Evolutionary conservation across 306 rosid genomes (phyloP), one percentile per base, ranked within the genome.

Genomic region (Castanea mollissima): DNA sequence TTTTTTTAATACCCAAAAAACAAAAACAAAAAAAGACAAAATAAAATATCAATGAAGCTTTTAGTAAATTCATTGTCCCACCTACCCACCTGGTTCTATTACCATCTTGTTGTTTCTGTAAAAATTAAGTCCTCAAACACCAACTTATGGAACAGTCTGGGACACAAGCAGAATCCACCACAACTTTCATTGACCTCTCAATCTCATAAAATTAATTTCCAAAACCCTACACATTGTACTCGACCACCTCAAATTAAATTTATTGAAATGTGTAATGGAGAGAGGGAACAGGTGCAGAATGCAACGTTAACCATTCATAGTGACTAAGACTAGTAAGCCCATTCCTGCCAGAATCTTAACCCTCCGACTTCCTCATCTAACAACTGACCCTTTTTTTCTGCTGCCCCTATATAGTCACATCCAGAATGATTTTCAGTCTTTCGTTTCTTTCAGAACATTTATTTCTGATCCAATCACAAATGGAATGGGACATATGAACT

Each of bases 181-280:
- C 72, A 67, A 3, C 4, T 49, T 12, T 49, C 54, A 49, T 12
- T 49, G 4, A 49, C 54, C 16, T 49, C 54, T 49, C 54, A 12
- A 12, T 49, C 16, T 49, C 54, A 49, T 49, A 32, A 3, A 67
- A 18, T 64, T 71, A 79, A 79, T 58, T 68, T 76, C 76, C n/a
- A 32, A 56, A 83, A 71, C 35, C 75, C 57, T 71, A 74, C 84
- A 69, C 84, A 88, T 2, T 41, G 3, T 41, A 41, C 46, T 38
- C 44, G 44, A 74, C 81, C 25, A 81, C 85, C 76, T 76, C 4
- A 49, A 49, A 49, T 49, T 4, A 49, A 49, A 49, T 49, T 13
- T 51, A 41, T 55, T 29, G 69, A 69, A 21, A 70, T 63, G 35
- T 80, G 83, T 21, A 52, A 8, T 60, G 57, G 49, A 18, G 44